phyloP scores from a whole-genome alignment of 2,329 filamentous ascomycete genomes.

The Verticillium dahliae region DNA sequence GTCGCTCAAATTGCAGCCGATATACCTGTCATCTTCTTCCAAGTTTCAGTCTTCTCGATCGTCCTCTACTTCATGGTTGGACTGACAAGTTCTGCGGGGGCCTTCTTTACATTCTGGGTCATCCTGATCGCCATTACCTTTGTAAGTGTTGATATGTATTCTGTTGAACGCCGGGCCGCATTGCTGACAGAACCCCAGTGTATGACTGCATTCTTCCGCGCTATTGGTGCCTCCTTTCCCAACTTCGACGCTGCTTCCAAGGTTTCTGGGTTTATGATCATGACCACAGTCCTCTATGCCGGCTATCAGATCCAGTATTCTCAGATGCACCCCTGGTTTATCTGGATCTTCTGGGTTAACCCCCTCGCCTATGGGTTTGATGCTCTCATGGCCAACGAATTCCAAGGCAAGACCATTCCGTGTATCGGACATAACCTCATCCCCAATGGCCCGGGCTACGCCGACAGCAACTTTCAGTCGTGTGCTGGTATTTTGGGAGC shows the following conservation, averaged over 20 bases:
- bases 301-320: slow-evolving; percentile 57
- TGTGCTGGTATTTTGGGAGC: slow-evolving; percentile 56
- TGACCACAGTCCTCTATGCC: slow-evolving; percentile 52
- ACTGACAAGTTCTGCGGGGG: slow-evolving; percentile 39
- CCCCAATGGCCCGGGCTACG: slow-evolving; percentile 42
- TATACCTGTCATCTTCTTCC: slow-evolving; percentile 49
- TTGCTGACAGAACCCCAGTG: slow-evolving; percentile 20
- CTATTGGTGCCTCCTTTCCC: slow-evolving; percentile 46
- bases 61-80: slow-evolving; percentile 60
- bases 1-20: slow-evolving; percentile 48
- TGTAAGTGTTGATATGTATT: slow-evolving; percentile 22
- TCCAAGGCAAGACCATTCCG: slow-evolving; percentile 47
- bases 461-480: slow-evolving; percentile 33
- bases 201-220: slow-evolving; percentile 53
- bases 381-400: slow-evolving; percentile 64
- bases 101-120: slow-evolving; percentile 59
- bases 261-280: slow-evolving; percentile 41
- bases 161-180: not conserved
- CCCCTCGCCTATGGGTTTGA: slow-evolving; percentile 67
- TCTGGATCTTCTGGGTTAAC: slow-evolving; percentile 59
- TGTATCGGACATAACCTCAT: slow-evolving; percentile 45
- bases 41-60: slow-evolving; percentile 50
- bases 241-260: slow-evolving; percentile 57
- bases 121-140: slow-evolving; percentile 44
- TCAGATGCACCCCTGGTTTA: slow-evolving; percentile 57